Percentiles rank a stretch among this genome's conserved stretches.
Evolutionary conservation across 1,284 basidiomycete species (phyloP).

Genomic region (Ganoderma lucidum): DNA sequence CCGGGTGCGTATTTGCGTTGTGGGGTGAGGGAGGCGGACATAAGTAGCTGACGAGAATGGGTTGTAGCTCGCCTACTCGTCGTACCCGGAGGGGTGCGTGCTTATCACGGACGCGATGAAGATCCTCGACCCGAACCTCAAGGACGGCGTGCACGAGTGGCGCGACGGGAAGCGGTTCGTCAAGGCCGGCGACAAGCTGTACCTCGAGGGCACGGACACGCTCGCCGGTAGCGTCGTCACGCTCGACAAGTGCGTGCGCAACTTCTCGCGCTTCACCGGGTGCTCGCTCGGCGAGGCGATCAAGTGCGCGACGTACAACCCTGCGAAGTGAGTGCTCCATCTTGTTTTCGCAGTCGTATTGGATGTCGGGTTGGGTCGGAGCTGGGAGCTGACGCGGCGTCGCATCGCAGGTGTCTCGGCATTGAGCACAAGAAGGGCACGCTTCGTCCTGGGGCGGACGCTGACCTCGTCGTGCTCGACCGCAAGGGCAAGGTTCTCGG

Average conservation of each 20-base stretch:
- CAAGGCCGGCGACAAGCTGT: constrained; percentile 84
- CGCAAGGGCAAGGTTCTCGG: constrained; percentile 71
- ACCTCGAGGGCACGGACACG: constrained; percentile 85
- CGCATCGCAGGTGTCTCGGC: constrained; percentile 62
- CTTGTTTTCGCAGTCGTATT: background rate
- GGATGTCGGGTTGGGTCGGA: background rate
- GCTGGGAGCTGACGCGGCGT: background rate
- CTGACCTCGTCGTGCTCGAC: constrained; percentile 83
- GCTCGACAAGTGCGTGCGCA: constrained; percentile 84
- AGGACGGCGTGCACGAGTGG: constrained; percentile 90
- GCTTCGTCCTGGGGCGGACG: constrained; percentile 81
- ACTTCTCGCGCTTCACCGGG: constrained; percentile 84
- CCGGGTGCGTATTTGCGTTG: too few species aligned
- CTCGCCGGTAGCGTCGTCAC: constrained; percentile 89
- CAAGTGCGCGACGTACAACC: constrained; percentile 84
- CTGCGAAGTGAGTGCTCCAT: constrained; percentile 57
- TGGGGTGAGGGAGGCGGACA: too few species aligned
- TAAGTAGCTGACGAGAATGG: too few species aligned
- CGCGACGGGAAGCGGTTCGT: constrained; percentile 80
- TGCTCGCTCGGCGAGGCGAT: constrained; percentile 86
- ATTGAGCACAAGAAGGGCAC: constrained; percentile 84
- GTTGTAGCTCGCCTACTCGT: constrained; percentile 83
- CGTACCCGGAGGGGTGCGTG: constrained; percentile 85
- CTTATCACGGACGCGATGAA: constrained; percentile 92
- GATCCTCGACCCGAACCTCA: constrained; percentile 84